These are phyloP conservation scores for Starmerella tilneyi DNA, from an alignment of 805 yeast genomes.

Conservation along the genomic window DNA sequence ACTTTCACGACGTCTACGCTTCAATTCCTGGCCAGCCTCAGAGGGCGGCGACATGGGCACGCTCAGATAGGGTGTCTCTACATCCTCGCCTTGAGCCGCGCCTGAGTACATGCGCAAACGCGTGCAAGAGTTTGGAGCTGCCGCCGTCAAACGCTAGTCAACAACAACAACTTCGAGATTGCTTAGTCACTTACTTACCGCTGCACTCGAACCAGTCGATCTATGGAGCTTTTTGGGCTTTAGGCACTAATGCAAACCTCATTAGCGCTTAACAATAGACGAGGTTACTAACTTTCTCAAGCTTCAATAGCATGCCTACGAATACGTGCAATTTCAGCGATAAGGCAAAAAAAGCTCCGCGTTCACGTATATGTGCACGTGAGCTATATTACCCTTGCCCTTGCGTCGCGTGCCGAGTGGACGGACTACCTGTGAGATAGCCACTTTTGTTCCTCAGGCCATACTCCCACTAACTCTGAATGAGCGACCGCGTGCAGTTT, in stretches of 20 bases:
- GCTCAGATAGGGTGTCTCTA: neutral
- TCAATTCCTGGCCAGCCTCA: neutral
- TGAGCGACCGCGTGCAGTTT: conserved; percentile 22
- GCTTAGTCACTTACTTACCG: no score
- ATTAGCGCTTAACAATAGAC: no score
- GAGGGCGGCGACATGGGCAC: neutral
- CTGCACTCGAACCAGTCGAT: no score
- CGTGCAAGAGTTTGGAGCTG: neutral
- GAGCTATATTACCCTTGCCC: no score
- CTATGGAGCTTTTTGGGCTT: no score
- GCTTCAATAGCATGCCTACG: no score
- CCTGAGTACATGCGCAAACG: neutral
- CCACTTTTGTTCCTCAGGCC: neutral
- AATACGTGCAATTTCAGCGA: no score
- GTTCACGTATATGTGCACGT: neutral
- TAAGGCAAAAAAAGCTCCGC: neutral
- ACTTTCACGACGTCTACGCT: neutral
- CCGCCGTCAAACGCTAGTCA: neutral
- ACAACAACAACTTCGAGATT: neutral
- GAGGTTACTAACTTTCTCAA: no score
- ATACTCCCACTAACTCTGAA: neutral
- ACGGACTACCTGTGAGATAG: no score
- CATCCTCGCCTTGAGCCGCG: neutral
- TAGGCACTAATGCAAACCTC: no score
- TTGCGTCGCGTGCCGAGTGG: no score